phyloP scores from a whole-genome alignment of 2,329 filamentous ascomycete species.

The Fusarium redolens region DNA sequence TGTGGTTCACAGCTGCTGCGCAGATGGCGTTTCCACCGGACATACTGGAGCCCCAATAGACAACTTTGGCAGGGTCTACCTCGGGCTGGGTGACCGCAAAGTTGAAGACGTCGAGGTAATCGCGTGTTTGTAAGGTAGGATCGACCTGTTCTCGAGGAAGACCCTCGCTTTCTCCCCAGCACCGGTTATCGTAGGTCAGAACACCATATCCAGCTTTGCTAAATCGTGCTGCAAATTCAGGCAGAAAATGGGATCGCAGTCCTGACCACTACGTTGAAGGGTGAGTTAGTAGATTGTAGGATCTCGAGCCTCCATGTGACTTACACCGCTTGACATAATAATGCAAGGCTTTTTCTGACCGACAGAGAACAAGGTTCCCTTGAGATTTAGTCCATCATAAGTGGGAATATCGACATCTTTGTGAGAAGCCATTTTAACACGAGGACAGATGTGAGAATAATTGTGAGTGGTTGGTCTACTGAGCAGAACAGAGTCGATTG shows the following conservation, averaged over 20 bases:
- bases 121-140: not conserved
- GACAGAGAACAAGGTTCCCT: not conserved
- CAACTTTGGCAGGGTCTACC: not conserved
- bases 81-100: not conserved
- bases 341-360: not conserved
- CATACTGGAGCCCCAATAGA: not conserved
- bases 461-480: not conserved
- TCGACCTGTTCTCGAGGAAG: not conserved
- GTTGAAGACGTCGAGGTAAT: not conserved
- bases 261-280: not conserved
- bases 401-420: not conserved
- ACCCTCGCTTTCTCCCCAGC: not conserved
- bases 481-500: not conserved
- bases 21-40: not conserved
- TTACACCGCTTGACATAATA: not conserved
- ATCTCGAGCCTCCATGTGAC: accelerated
- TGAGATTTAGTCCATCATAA: not conserved
- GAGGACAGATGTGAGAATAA: too few relatives aligned
- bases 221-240: not conserved
- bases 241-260: not conserved
- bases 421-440: not conserved
- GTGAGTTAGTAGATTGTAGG: not conserved
- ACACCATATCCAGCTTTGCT: not conserved
- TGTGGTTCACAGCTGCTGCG: not conserved
- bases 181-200: not conserved